These are phyloP conservation scores for Beauveria sp. DNA, from an alignment of 2,329 filamentous ascomycete species.

Conservation along the genomic window DNA sequence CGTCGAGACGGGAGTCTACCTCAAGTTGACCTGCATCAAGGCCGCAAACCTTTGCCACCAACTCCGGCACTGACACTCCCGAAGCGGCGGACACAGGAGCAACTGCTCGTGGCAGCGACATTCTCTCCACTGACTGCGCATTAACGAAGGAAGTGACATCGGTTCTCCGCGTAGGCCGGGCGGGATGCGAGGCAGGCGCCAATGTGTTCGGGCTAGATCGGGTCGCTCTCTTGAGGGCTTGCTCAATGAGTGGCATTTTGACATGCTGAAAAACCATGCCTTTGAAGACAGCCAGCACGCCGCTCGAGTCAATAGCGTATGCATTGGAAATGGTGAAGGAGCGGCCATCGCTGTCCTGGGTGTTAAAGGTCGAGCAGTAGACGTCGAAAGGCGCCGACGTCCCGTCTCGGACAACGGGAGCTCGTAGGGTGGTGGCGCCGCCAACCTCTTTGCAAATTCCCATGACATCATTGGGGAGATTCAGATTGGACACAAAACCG, in stretches of 20 bases:
- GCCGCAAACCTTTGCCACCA: conserved; percentile 17
- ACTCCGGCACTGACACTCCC: conserved; percentile 17
- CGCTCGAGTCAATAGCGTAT: conserved; percentile 17
- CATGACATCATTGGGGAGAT: conserved; percentile 18
- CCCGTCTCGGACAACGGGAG: conserved; percentile 16
- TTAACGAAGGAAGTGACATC: not conserved
- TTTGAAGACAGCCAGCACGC: conserved; percentile 18
- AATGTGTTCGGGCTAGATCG: not conserved
- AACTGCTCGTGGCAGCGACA: not conserved
- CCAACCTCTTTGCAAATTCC: conserved; percentile 19
- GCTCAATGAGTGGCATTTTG: not conserved
- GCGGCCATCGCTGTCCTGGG: conserved; percentile 18
- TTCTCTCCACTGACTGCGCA: not conserved
- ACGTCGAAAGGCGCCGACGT: conserved; percentile 16
- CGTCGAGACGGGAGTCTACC: conserved; percentile 10
- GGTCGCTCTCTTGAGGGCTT: not conserved
- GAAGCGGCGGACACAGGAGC: not conserved
- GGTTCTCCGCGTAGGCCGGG: not conserved
- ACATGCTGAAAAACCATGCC: conserved; percentile 25
- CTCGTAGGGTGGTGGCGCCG: conserved; percentile 15
- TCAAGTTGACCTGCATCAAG: conserved; percentile 15
- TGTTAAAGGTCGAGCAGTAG: conserved; percentile 16
- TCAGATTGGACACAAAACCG: conserved; percentile 23
- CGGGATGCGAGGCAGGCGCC: not conserved
- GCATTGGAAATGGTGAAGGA: conserved; percentile 19